Percentiles rank a stretch among this genome's conserved stretches.
phyloP scores from a whole-genome alignment of 495 filamentous ascomycete genomes.

The Aspergillus mulundensis region DNA sequence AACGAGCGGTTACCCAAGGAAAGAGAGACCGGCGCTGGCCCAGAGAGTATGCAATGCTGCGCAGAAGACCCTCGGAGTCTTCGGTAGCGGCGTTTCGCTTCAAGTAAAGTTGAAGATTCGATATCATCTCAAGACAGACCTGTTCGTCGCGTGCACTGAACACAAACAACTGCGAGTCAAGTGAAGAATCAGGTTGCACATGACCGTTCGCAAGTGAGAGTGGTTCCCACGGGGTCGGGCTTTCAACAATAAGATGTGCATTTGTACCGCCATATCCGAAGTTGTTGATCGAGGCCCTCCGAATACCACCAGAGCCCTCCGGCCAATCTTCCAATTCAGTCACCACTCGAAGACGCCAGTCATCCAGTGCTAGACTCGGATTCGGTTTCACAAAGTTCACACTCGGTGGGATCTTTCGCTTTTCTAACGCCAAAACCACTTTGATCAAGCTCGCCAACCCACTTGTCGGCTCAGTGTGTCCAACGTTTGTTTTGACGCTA shows the following conservation, averaged over 20 bases:
- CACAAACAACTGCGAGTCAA: neutral
- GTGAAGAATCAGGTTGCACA: neutral
- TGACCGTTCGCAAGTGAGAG: neutral
- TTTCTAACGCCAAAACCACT: constrained; percentile 26
- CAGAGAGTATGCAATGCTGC: neutral
- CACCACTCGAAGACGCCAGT: neutral
- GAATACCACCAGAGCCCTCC: neutral
- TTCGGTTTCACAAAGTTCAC: constrained; percentile 29
- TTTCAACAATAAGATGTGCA: constrained; percentile 27
- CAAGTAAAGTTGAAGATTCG: neutral
- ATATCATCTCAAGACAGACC: neutral
- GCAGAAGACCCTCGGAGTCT: neutral
- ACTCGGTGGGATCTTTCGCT: constrained; percentile 32
- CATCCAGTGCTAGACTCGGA: constrained; percentile 15
- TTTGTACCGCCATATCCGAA: constrained; percentile 36
- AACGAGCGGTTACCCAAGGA: neutral
- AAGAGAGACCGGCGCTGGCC: neutral
- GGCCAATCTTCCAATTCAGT: neutral
- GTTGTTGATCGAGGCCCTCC: constrained; percentile 31
- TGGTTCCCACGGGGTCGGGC: neutral
- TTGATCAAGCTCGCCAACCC: constrained; percentile 36
- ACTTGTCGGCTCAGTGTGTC: constrained; percentile 35
- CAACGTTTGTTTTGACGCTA: constrained; percentile 32
- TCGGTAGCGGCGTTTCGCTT: neutral
- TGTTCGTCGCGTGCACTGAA: neutral